Evolutionary conservation across 257 asterid genomes (phyloP).

Genomic region (Petunia secreta): DNA sequence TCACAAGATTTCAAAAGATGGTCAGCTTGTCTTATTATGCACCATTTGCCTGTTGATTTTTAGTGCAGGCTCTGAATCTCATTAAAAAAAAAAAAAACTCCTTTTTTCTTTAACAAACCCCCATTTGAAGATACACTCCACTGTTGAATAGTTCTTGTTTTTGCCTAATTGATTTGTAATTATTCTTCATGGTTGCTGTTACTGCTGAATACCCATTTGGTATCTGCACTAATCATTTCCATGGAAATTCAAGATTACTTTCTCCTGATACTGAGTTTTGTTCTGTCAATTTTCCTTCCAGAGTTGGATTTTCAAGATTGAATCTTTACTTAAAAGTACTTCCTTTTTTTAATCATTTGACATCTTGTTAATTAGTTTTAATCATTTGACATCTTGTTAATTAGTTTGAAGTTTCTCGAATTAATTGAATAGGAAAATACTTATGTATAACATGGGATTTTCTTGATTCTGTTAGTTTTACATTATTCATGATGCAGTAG

Average conservation of each 20-base stretch:
- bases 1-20: conserved; percentile 17
- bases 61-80: neutral
- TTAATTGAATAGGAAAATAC: neutral
- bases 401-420: neutral
- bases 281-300: conserved; percentile 44
- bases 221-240: conserved; percentile 37
- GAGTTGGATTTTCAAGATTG: conserved; percentile 44
- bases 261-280: conserved; percentile 45
- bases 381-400: neutral
- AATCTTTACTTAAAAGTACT: conserved; percentile 36
- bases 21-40: conserved; percentile 24
- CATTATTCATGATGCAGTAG: neutral
- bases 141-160: neutral
- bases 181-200: conserved; percentile 54
- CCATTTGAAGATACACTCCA: neutral
- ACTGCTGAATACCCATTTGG: conserved; percentile 45
- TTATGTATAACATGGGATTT: neutral
- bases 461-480: neutral
- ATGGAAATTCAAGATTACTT: conserved; percentile 43
- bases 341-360: conserved; percentile 48
- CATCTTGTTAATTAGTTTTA: neutral
- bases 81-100: neutral
- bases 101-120: neutral
- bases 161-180: neutral
- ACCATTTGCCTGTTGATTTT: conserved; percentile 24